These are phyloP conservation scores for Martiniozyma abietophila DNA, from an alignment of 805 yeast genomes.

Conservation along the genomic window DNA sequence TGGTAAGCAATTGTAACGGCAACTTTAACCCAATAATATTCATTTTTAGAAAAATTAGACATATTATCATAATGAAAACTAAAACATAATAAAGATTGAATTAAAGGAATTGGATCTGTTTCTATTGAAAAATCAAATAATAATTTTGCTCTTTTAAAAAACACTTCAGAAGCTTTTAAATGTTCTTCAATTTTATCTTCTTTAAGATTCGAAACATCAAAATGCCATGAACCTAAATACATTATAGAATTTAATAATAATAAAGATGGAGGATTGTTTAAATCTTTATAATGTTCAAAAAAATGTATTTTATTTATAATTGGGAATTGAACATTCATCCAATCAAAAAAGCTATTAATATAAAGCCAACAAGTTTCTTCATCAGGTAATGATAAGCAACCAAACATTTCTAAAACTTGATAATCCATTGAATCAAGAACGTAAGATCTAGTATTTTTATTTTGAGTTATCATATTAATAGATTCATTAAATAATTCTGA, in stretches of 20 bases:
- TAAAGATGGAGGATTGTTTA: conserved; percentile 51
- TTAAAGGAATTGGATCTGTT: conserved; percentile 50
- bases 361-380: conserved; percentile 51
- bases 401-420: conserved; percentile 52
- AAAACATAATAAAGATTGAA: conserved; percentile 42
- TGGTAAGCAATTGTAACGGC: conserved; percentile 70
- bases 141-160: conserved; percentile 44
- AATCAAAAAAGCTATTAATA: conserved; percentile 52
- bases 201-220: conserved; percentile 41
- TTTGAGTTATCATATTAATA: conserved; percentile 12
- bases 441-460: conserved; percentile 16
- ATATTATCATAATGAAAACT: conserved; percentile 18
- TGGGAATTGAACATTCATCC: conserved; percentile 60
- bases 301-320: conserved; percentile 55
- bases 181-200: conserved; percentile 41
- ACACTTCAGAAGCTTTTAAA: conserved; percentile 25
- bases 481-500: conserved; percentile 15
- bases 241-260: conserved; percentile 54
- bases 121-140: conserved; percentile 63
- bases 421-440: conserved; percentile 36
- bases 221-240: conserved; percentile 57
- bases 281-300: conserved; percentile 47
- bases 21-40: conserved; percentile 65
- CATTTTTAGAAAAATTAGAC: conserved; percentile 40
- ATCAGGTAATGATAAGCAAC: conserved; percentile 67